phyloP scores from a whole-genome alignment of 176 grass and related monocot species.

The Musa beccarii region DNA sequence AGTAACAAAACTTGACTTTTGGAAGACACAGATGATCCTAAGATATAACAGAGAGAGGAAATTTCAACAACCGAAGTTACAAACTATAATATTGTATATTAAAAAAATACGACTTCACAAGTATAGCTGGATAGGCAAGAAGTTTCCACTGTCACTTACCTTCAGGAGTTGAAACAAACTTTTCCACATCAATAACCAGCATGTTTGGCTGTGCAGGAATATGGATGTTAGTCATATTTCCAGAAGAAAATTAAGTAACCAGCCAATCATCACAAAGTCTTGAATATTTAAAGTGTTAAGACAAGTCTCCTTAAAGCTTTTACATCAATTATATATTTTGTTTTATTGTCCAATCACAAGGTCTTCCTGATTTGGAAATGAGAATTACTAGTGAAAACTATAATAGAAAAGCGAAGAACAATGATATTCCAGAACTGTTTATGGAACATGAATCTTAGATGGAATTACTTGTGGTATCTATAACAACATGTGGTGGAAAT shows the following conservation, averaged over 20 bases:
- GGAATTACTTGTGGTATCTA: no score
- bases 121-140: not conserved
- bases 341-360: no score
- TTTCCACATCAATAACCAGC: slow-evolving; percentile 90
- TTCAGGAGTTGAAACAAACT: slow-evolving; percentile 63
- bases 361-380: not conserved
- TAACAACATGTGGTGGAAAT: no score
- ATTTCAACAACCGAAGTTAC: not conserved
- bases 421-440: no score
- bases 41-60: not conserved
- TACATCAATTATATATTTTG: not conserved
- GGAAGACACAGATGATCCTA: not conserved
- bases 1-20: not conserved
- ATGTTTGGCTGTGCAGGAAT: slow-evolving; percentile 81
- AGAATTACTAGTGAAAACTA: not conserved
- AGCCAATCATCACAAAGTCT: not conserved
- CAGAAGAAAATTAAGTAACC: not conserved
- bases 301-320: not conserved
- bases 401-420: no score
- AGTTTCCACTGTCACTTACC: slow-evolving; percentile 25
- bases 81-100: not conserved
- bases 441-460: no score
- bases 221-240: slow-evolving; percentile 15
- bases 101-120: not conserved
- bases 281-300: slow-evolving; percentile 1